Base-by-base conservation (phyloP, 441 rosid genomes). In the Iberis amara region DNA sequence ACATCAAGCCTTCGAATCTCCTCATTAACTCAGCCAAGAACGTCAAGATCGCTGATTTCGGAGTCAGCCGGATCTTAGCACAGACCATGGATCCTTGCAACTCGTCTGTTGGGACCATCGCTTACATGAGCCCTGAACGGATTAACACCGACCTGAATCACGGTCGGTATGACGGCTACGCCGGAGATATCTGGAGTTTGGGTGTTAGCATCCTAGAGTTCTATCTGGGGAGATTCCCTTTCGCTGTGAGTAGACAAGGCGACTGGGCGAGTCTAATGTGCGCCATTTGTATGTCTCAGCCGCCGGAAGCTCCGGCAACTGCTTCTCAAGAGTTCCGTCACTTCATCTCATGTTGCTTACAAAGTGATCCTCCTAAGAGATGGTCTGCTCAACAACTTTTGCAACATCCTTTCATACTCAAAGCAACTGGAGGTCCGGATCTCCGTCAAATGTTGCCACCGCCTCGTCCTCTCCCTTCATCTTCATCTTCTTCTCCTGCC, bases 71-170 rank as follows among this genome's bases (percentile, higher is more conserved):
- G 56, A 74, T 82, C 58, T 63, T 88, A 15, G 75, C 85, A 1
- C 94, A 85, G 70, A 85, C 96, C 7, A 82, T 85, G 91, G 96
- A 88, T 68, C 82, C 89, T 1, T 88, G 96, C 48, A 79, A 88
- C 47, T 82, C 94, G 1, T 76, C 91, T 0, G 94, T 88, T 1
- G 94, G 96, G 4, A 88, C 91, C 21, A 85, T 88, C 5, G 94
- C 96, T 0, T 88, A 88, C 59, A 82, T 85, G 96, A 82, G 91
- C 43, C 94, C 94, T 0, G 94, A 88, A 71, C 68, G 94, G 71
- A 88, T 88, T 47, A 85, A 85, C 65, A 82, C 94, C 2, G 96
- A 88, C 44, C 55, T 85, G 69, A 88, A 88, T 56, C 83, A 85
- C 8, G 96, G 96, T 1, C 73, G 40, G 5, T 85, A 88, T 36